phyloP scores from a whole-genome alignment of 164 flowering plant genomes.

The Tetracentron sinense region DNA sequence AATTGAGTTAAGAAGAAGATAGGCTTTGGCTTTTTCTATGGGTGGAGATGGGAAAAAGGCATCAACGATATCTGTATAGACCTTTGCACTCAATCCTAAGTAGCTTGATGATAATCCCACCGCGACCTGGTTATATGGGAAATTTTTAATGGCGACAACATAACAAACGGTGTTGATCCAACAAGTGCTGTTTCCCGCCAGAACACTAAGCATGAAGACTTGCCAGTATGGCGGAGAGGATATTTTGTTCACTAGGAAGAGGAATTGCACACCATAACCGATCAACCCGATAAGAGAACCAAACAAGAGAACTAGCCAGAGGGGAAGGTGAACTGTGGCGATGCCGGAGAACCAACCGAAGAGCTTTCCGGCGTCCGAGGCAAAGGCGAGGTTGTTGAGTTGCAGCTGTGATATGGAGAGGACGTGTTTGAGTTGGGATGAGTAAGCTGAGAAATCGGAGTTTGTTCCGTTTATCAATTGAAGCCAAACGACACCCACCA shows the following conservation, averaged over 20 bases:
- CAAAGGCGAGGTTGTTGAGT: background rate
- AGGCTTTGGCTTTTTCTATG: conserved; percentile 28
- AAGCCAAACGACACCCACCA: conserved; percentile 5
- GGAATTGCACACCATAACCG: conserved; percentile 11
- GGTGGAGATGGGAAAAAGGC: conserved; percentile 3
- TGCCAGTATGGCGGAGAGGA: background rate
- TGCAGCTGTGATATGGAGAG: conserved; percentile 4
- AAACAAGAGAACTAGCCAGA: background rate
- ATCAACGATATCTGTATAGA: too few relatives aligned
- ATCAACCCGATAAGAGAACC: background rate
- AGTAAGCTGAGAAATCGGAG: background rate
- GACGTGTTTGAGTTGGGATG: conserved; percentile 1
- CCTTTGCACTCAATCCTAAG: conserved; percentile 3
- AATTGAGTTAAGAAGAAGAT: conserved; percentile 41
- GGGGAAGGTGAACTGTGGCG: conserved; percentile 1
- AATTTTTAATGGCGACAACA: background rate
- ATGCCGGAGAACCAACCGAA: conserved; percentile 1
- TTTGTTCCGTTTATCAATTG: background rate
- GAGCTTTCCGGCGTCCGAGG: background rate
- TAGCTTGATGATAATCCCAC: conserved; percentile 8
- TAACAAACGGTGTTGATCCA: conserved; percentile 9
- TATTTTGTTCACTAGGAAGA: background rate
- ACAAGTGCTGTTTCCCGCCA: conserved; percentile 10
- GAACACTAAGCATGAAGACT: conserved; percentile 4
- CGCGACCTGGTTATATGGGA: background rate